These are phyloP conservation scores for Aspergillus panamensis DNA, from an alignment of 495 filamentous ascomycete species.

Conservation along the genomic window DNA sequence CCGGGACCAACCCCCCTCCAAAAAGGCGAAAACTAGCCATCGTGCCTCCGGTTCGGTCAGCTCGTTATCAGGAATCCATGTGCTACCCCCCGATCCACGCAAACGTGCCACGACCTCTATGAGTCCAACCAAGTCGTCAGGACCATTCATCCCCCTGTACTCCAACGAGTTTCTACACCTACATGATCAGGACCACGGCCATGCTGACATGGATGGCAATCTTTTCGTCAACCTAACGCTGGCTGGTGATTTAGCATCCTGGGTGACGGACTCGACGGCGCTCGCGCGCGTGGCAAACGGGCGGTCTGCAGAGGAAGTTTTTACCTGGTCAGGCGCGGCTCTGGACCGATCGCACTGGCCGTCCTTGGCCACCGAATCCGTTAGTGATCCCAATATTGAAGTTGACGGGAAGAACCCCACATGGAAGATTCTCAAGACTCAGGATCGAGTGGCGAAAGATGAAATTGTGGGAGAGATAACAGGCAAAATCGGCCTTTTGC, in stretches of 20 bases:
- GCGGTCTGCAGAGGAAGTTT: constrained; percentile 43
- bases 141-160: constrained; percentile 51
- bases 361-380: constrained; percentile 42
- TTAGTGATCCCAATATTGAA: constrained; percentile 42
- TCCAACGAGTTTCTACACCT: constrained; percentile 68
- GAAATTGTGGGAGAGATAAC: constrained; percentile 81
- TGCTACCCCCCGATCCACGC: constrained; percentile 41
- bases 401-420: constrained; percentile 47
- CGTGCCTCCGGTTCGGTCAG: constrained; percentile 66
- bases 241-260: constrained; percentile 62
- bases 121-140: constrained; percentile 53
- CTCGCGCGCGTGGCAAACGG: constrained; percentile 42
- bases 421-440: constrained; percentile 73
- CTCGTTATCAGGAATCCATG: constrained; percentile 45
- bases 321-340: constrained; percentile 49
- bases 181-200: constrained; percentile 55
- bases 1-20: constrained; percentile 59
- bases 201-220: constrained; percentile 52
- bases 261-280: constrained; percentile 63
- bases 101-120: constrained; percentile 51
- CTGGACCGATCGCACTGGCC: constrained; percentile 55
- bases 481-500: constrained; percentile 76
- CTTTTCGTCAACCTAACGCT: constrained; percentile 66
- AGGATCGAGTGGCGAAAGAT: constrained; percentile 56
- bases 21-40: constrained; percentile 75